A percentile compares a stretch with the other conserved stretches of the same genome.
phyloP scores from a whole-genome alignment of 2,329 filamentous ascomycete species.

The Macrophomina pseudophaseolina region DNA sequence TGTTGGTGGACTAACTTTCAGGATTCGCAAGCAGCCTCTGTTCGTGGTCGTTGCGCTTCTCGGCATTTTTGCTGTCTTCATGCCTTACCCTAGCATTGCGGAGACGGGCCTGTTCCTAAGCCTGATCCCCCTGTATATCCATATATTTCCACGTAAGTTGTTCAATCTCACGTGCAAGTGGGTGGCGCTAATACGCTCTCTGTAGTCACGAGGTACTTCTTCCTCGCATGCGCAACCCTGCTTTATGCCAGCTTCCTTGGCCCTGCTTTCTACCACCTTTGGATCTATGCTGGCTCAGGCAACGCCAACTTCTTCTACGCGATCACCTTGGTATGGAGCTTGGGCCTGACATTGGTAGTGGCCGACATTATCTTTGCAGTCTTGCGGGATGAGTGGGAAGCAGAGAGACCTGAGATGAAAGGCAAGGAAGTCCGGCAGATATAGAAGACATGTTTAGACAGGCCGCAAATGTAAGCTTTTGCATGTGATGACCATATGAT shows the following conservation, averaged over 20 bases:
- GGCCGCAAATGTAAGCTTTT: not conserved
- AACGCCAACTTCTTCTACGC: constrained; percentile 99
- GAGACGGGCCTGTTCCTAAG: constrained; percentile 87
- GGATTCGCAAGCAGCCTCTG: constrained; percentile 82
- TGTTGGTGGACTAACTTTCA: constrained; percentile 81
- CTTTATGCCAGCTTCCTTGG: constrained; percentile 88
- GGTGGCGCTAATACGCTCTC: constrained; percentile 18
- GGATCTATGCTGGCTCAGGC: constrained; percentile 97
- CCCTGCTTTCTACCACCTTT: constrained; percentile 94
- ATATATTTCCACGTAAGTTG: constrained; percentile 78
- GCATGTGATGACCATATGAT: not conserved
- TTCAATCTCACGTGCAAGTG: not conserved
- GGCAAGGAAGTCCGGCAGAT: constrained; percentile 89
- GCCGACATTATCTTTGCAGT: constrained; percentile 89
- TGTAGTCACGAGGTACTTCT: constrained; percentile 87
- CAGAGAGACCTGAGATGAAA: constrained; percentile 85
- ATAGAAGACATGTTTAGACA: constrained; percentile 49
- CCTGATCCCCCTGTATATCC: constrained; percentile 82
- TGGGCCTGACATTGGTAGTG: constrained; percentile 84
- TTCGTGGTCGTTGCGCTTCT: constrained; percentile 84
- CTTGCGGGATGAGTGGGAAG: constrained; percentile 90
- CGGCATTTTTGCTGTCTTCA: constrained; percentile 93
- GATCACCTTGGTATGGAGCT: constrained; percentile 97
- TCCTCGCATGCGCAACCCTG: constrained; percentile 80
- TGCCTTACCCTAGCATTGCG: constrained; percentile 92